A percentile compares a stretch with the other conserved stretches of the same genome.
phyloP scores from a whole-genome alignment of 1,139 yeast species.

The Pichia sp. region DNA sequence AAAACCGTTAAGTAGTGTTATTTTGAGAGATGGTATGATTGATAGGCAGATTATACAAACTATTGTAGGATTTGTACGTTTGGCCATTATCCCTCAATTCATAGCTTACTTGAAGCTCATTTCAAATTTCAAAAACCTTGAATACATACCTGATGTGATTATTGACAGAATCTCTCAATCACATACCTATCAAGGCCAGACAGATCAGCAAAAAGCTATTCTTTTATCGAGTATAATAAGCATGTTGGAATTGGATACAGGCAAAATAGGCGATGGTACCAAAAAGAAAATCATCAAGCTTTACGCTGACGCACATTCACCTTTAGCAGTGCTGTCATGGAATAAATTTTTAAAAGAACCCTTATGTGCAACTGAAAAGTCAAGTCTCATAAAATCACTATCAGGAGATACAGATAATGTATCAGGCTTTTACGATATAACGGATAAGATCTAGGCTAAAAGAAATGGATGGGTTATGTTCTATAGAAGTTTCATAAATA shows the following conservation, averaged over 20 bases:
- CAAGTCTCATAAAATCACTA: background rate
- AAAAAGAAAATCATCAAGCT: conserved; percentile 13
- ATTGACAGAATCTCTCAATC: conserved; percentile 10
- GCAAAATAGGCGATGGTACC: conserved; percentile 13
- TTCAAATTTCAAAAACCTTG: conserved; percentile 11
- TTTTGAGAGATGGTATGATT: conserved; percentile 15
- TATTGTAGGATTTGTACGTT: conserved; percentile 21
- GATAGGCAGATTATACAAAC: conserved; percentile 10
- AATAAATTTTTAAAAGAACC: conserved; percentile 11
- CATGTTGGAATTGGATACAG: conserved; percentile 4
- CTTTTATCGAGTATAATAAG: conserved; percentile 15
- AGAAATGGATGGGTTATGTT: background rate
- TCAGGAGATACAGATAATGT: conserved; percentile 3
- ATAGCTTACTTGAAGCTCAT: conserved; percentile 22
- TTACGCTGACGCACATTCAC: conserved; percentile 25
- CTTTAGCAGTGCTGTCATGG: conserved; percentile 26
- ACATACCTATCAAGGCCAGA: background rate
- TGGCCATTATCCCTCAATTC: conserved; percentile 22
- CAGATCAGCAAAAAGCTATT: conserved; percentile 11
- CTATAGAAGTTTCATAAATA: background rate
- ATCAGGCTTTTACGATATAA: conserved; percentile 9
- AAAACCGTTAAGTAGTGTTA: conserved; percentile 15
- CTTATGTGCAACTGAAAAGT: conserved; percentile 15
- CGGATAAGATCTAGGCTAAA: conserved; percentile 9
- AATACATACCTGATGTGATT: conserved; percentile 8